Base-by-base conservation (phyloP, 176 grass and related monocot species). In the Aegilops tauschii region DNA sequence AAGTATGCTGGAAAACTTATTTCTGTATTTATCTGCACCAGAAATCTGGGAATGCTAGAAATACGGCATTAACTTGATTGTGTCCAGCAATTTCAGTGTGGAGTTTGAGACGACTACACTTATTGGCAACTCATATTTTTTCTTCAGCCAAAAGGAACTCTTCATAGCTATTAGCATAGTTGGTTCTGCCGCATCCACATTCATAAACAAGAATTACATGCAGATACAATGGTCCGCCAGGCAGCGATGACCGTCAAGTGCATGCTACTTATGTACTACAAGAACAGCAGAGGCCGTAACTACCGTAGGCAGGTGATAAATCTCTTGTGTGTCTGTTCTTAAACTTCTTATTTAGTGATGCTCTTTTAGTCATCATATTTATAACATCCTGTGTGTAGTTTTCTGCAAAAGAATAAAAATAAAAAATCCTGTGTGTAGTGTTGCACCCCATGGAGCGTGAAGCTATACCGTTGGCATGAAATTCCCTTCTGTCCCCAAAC, bases 141-240 rank as follows among this genome's bases (percentile, higher is more conserved):
- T 66, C 52, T 65, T 85, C 23, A 64, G 21, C 29, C 9, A 39
- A 76, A 82, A 37, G 67, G 0, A 54, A 37, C 23, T 31, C 17
- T 77, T 59, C 63, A 50, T 78, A 70, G 17, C 8, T 72, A 16
- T 36, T 58, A 82, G 25, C 52, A 68, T 64, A 73, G 30, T 85
- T 90, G 27, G 42, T 73, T 74, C 77, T 79, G 27, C 42, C 14
- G 18, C 61, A 45, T 49, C 44, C 40, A 34, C 4, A 85, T 82
- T 59, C 78, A 66, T 89, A 63, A 89, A 69, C 50, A 79, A 74
- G 34, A 79, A 44, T 67, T 59, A 76, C 69, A 32, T 86, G 32
- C 92, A 98, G 96, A 98, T 91, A 98, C 93, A 77, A 98, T 94
- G 96, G 96, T 92, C 21, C 91, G 96, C 72, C 96, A 98, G 32